phyloP scores from a whole-genome alignment of 1,284 basidiomycete species.

The Cystobasidium sp. region DNA sequence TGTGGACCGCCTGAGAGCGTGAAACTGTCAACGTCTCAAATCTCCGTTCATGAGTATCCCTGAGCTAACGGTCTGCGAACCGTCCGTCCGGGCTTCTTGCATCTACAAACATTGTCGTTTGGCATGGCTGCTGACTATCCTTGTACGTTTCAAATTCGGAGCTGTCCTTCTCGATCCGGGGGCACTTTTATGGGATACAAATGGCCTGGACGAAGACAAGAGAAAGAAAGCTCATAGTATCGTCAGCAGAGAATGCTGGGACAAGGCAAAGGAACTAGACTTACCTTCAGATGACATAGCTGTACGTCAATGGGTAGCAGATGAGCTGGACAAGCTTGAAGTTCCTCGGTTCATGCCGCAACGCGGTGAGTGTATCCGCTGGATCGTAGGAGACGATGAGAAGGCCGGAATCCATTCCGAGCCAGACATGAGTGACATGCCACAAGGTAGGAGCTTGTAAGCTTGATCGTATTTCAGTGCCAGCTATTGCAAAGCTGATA shows the following conservation, averaged over 20 bases:
- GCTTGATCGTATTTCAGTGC: background rate
- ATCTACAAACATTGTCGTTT: too few relatives aligned
- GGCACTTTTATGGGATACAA: background rate
- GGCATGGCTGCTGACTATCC: too few relatives aligned
- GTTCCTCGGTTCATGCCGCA: background rate
- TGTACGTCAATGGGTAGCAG: background rate
- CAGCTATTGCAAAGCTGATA: background rate
- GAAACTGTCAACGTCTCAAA: too few relatives aligned
- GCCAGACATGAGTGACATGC: background rate
- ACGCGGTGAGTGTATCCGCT: background rate
- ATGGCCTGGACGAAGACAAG: background rate
- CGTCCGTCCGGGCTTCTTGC: too few relatives aligned
- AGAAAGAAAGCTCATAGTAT: background rate
- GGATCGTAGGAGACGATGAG: background rate
- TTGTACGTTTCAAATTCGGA: background rate
- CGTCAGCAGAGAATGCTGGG: background rate
- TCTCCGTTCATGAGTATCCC: too few relatives aligned
- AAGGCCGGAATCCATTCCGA: background rate
- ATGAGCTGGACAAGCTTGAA: background rate
- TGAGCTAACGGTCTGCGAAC: too few relatives aligned
- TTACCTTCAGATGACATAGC: background rate
- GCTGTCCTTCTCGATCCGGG: background rate
- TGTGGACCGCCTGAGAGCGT: too few relatives aligned
- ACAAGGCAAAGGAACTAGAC: background rate
- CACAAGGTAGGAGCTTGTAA: background rate